Conservation (phyloP, 2,329 filamentous ascomycete species). For the Cordyceps farinosa region DNA sequence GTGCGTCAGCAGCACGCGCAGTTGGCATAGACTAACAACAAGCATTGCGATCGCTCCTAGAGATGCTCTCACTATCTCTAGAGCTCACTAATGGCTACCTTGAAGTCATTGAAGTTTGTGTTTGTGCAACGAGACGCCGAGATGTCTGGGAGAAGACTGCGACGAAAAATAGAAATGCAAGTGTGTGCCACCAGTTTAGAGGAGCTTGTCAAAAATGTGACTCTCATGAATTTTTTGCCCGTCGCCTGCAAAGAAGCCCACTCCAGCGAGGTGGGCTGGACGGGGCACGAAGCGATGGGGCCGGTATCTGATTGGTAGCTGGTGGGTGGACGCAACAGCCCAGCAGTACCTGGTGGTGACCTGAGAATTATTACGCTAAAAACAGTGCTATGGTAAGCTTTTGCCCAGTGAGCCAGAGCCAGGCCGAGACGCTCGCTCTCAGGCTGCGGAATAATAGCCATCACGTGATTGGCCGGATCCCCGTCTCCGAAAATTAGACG, state of each 20-base stretch:
- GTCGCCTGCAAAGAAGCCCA: constrained; percentile 7
- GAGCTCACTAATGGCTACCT: constrained; percentile 70
- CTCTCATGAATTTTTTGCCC: constrained; percentile 18
- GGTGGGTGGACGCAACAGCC: background rate
- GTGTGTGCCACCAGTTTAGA: background rate
- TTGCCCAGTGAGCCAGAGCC: background rate
- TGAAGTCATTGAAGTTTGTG: constrained; percentile 50
- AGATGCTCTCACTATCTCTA: constrained; percentile 76
- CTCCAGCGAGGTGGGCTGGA: constrained; percentile 1
- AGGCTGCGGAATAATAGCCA: constrained; percentile 17
- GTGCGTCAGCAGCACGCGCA: constrained; percentile 14
- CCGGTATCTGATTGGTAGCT: constrained; percentile 1
- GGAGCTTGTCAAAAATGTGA: constrained; percentile 12
- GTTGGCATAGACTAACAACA: constrained; percentile 42
- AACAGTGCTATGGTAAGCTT: background rate
- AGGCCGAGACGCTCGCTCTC: background rate
- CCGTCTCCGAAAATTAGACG: constrained; percentile 43
- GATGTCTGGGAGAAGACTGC: background rate
- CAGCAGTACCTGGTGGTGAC: constrained; percentile 9
- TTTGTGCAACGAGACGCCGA: background rate
- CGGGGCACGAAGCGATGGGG: background rate
- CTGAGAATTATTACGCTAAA: background rate
- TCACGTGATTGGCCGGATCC: constrained; percentile 38
- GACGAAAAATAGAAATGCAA: constrained; percentile 4
- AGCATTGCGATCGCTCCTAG: constrained; percentile 64